Evolutionary conservation across 345 rosid species (phyloP).

Genomic region (Dimocarpus longan): DNA sequence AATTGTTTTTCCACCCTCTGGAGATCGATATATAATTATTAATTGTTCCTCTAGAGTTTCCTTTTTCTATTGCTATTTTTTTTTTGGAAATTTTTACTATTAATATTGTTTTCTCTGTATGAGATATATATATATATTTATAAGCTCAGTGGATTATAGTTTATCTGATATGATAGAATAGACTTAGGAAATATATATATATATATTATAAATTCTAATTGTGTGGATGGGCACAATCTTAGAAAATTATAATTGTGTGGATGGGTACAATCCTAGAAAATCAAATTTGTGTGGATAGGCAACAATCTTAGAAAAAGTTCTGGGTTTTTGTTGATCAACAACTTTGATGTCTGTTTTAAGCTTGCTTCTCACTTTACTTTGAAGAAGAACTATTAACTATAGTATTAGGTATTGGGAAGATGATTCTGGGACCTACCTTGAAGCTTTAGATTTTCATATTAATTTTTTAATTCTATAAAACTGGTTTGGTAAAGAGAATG

Average conservation of each 20-base stretch:
- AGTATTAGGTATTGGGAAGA: neutral
- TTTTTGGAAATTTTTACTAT: neutral
- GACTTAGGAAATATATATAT: neutral
- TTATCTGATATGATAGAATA: slow-evolving; percentile 4
- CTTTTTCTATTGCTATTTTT: neutral
- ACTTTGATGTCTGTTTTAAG: neutral
- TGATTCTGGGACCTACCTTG: neutral
- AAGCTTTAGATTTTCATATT: neutral
- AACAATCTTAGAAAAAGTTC: neutral
- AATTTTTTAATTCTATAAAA: neutral
- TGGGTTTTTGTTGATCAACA: slow-evolving; percentile 3
- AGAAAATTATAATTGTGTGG: neutral
- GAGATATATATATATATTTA: neutral
- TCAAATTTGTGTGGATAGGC: neutral
- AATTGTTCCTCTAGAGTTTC: slow-evolving; percentile 11
- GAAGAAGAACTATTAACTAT: neutral
- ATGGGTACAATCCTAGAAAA: neutral
- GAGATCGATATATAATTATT: neutral
- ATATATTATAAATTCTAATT: neutral
- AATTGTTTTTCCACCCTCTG: slow-evolving; percentile 8
- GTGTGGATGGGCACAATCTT: neutral
- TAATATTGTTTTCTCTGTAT: neutral
- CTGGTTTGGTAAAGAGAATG: neutral
- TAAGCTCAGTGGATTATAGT: slow-evolving; percentile 6
- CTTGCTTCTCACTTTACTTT: slow-evolving; percentile 15